Conservation (phyloP, 2,329 filamentous ascomycete species). For the Phialemonium atrogriseum region DNA sequence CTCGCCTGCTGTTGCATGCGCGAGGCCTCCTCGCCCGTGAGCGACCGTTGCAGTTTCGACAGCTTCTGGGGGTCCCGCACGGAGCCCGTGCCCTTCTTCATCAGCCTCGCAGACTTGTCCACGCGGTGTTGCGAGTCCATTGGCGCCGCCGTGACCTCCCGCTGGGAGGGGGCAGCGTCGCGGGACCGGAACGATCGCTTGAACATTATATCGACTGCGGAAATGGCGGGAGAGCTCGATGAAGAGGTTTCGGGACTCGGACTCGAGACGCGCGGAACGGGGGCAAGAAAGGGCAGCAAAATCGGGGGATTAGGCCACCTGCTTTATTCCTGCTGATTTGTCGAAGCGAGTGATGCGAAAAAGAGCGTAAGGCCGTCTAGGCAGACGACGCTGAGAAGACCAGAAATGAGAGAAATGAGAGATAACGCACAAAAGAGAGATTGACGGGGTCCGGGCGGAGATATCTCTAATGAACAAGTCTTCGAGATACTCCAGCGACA, state of each 20-base stretch:
- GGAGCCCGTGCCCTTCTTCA: conserved; percentile 49
- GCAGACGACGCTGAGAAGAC: conserved; percentile 16
- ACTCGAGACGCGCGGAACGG: conserved; percentile 20
- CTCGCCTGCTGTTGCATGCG: conserved; percentile 27
- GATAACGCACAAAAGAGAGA: conserved; percentile 28
- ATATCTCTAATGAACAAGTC: conserved; percentile 37
- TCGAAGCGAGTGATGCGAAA: conserved; percentile 45
- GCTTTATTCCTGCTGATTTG: conserved; percentile 10
- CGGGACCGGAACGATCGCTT: conserved; percentile 81
- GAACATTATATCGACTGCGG: conserved; percentile 62
- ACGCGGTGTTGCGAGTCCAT: conserved; percentile 49
- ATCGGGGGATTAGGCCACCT: conserved; percentile 18
- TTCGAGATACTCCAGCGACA: conserved; percentile 43
- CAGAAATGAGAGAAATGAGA: conserved; percentile 25
- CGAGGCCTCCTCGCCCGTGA: conserved; percentile 40
- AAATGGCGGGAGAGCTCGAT: conserved; percentile 13
- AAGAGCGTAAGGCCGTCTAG: conserved; percentile 33
- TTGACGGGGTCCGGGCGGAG: conserved; percentile 49
- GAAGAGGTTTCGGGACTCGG: conserved; percentile 15
- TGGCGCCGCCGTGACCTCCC: conserved; percentile 14
- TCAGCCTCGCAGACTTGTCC: conserved; percentile 79
- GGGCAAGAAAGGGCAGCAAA: conserved; percentile 19
- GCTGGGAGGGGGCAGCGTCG: conserved; percentile 38
- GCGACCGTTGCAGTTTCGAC: conserved; percentile 77
- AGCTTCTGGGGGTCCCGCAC: conserved; percentile 69